Percentiles rank a stretch among this genome's conserved stretches.
Conservation (phyloP, 1,284 basidiomycete genomes). For the Ustilago shanxiensis region DNA sequence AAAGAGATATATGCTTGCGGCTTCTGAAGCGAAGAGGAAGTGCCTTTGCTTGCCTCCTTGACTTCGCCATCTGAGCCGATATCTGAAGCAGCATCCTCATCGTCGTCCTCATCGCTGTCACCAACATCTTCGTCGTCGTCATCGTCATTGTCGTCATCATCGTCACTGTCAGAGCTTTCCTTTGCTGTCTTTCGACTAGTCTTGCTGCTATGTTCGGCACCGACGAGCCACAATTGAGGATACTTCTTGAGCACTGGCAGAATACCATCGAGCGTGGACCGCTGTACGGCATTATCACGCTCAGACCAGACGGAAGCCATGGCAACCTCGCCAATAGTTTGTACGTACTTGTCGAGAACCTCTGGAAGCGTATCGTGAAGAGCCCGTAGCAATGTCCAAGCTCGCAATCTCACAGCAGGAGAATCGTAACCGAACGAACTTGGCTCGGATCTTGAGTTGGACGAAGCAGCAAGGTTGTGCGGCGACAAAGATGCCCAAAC, state of each 20-base stretch:
- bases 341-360: slow-evolving; percentile 40
- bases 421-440: slow-evolving; percentile 53
- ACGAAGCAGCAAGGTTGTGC: slow-evolving; percentile 21
- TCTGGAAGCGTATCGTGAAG: slow-evolving; percentile 24
- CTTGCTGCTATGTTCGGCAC: not conserved
- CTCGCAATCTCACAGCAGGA: slow-evolving; percentile 53
- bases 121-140: slow-evolving; percentile 46
- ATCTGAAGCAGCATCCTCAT: slow-evolving; percentile 33
- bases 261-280: slow-evolving; percentile 55
- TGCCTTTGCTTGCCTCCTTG: not conserved
- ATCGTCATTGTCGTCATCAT: slow-evolving; percentile 22
- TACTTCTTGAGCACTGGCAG: slow-evolving; percentile 56
- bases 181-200: not conserved
- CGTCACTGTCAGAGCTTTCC: slow-evolving; percentile 12
- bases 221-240: slow-evolving; percentile 67
- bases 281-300: slow-evolving; percentile 57
- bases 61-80: slow-evolving; percentile 8
- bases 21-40: slow-evolving; percentile 5
- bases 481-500: slow-evolving; percentile 57
- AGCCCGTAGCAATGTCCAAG: slow-evolving; percentile 55
- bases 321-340: slow-evolving; percentile 46
- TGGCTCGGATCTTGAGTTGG: slow-evolving; percentile 3
- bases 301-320: slow-evolving; percentile 64
- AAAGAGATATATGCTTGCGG: slow-evolving; percentile 71
- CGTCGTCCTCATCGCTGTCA: slow-evolving; percentile 31